Evolutionary conservation across 192 early-diverging fungal genomes (phyloP), one percentile per base, ranked within the genome.

Genomic region (Podila horticola): DNA sequence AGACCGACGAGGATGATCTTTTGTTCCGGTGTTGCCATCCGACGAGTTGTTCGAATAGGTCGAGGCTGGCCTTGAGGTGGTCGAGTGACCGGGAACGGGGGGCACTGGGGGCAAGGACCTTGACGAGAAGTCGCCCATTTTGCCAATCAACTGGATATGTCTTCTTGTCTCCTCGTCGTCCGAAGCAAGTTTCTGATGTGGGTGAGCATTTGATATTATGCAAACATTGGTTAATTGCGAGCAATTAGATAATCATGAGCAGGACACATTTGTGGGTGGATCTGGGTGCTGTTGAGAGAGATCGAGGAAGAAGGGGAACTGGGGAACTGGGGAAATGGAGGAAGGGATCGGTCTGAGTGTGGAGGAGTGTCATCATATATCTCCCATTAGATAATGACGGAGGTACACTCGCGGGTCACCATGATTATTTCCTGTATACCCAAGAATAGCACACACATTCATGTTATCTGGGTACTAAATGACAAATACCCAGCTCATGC

Each of bases 71-170:
- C 75, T 68, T 10, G 74, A 58, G 30, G 55, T 24, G 6, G 31
- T 33, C 17, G 55, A 12, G 60, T 41, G 66, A 8, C 48, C 62
- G 24, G 66, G 62, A 26, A 62, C 64, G 5, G 71, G 48, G 3
- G 77, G 77, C 0, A 69, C 71, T 2, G 77, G 77, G 0, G 77
- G 77, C 55, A 81, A 28, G 31, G 77, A 73, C 34, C 58, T 63
- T 22, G 66, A 64, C 19, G 62, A 52, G 33, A 81, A 73, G 33
- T 81, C 71, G 66, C 22, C 38, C 12, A 73, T 49, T 31, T 66
- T 72, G 45, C 77, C 55, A 50, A 81, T 81, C 55, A 81, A 50
- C n/a, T 68, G 67, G 22, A 81, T 48, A 69, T 73, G 66, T 11
- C 67, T 50, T 17, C 36, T 63, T 45, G 62, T 51, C 2, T 81